Evolutionary conservation across 768 basidiomycete species (phyloP).

Genomic region (Auriculariales sp.): DNA sequence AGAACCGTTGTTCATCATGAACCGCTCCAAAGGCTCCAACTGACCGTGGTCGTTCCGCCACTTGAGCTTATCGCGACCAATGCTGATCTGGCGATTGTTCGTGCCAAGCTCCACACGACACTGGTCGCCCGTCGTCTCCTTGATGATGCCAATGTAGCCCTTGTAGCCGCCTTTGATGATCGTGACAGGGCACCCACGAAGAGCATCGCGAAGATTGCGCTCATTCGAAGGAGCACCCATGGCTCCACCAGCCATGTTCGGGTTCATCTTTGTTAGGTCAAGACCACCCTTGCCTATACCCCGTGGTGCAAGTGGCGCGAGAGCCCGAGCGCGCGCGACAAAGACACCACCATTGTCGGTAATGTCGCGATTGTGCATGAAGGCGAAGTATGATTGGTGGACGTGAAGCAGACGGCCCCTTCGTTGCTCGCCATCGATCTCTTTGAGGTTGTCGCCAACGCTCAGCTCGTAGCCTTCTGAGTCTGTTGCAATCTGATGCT

Average conservation of each 20-base stretch:
- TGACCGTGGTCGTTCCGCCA: constrained; percentile 53
- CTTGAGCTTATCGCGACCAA: constrained; percentile 67
- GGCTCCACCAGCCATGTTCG: constrained; percentile 40
- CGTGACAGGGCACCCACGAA: constrained; percentile 65
- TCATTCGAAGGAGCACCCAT: constrained; percentile 62
- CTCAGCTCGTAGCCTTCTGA: constrained; percentile 77
- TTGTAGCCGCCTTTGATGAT: constrained; percentile 83
- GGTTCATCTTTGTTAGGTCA: constrained; percentile 89
- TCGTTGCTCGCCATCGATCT: constrained; percentile 75
- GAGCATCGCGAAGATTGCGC: constrained; percentile 66
- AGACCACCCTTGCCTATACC: constrained; percentile 48
- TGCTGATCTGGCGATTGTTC: constrained; percentile 76
- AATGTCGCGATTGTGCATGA: constrained; percentile 85
- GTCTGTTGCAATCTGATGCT: constrained; percentile 72
- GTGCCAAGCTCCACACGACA: constrained; percentile 85
- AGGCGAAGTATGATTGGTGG: constrained; percentile 86
- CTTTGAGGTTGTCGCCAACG: constrained; percentile 83
- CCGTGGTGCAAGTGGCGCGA: constrained; percentile 79
- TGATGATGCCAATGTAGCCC: constrained; percentile 82
- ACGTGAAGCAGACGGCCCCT: constrained; percentile 88
- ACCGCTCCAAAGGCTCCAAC: constrained; percentile 20
- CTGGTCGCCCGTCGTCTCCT: constrained; percentile 79
- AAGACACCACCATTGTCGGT: constrained; percentile 89
- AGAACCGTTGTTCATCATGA: constrained; percentile 26
- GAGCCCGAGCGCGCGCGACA: constrained; percentile 71